Evolutionary conservation across 352 stramenopile genomes (phyloP).

Genomic region (Elongisporangium senticosum): DNA sequence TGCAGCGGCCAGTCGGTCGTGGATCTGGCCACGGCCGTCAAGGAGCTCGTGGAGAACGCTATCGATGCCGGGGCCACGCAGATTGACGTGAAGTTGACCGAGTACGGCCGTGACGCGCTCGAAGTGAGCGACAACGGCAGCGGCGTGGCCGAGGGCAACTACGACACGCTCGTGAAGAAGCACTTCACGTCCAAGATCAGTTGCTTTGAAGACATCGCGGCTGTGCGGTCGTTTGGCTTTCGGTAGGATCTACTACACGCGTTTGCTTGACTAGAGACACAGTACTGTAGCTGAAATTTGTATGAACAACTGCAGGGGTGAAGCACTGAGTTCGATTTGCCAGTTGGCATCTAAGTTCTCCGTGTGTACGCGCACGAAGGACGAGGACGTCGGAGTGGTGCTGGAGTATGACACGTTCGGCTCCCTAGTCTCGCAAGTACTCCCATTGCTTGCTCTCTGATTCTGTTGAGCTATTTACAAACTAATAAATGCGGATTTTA

Average conservation of each 20-base stretch:
- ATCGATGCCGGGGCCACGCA: conserved; percentile 61
- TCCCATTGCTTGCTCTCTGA: neutral
- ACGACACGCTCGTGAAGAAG: conserved; percentile 79
- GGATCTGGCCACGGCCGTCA: conserved; percentile 93
- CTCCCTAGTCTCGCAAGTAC: conserved; percentile 35
- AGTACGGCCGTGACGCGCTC: conserved; percentile 89
- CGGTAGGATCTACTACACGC: conserved; percentile 25
- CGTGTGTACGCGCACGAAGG: conserved; percentile 82
- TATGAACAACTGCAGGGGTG: conserved; percentile 48
- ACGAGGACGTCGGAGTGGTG: conserved; percentile 69
- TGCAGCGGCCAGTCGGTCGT: conserved; percentile 93
- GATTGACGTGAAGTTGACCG: conserved; percentile 88
- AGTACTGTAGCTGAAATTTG: neutral
- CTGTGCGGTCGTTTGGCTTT: conserved; percentile 90
- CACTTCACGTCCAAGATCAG: conserved; percentile 96
- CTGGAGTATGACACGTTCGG: conserved; percentile 83
- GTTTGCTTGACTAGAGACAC: neutral
- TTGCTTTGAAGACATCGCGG: conserved; percentile 93
- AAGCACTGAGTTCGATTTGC: conserved; percentile 94
- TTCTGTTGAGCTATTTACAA: neutral
- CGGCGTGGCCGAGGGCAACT: conserved; percentile 81
- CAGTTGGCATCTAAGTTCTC: conserved; percentile 84
- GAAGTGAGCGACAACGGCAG: conserved; percentile 95
- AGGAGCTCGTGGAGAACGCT: conserved; percentile 97
- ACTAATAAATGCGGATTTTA: conserved; percentile 3